Evolutionary conservation across 2,329 filamentous ascomycete species (phyloP).

Genomic region (Alternaria novae-zelandiae): DNA sequence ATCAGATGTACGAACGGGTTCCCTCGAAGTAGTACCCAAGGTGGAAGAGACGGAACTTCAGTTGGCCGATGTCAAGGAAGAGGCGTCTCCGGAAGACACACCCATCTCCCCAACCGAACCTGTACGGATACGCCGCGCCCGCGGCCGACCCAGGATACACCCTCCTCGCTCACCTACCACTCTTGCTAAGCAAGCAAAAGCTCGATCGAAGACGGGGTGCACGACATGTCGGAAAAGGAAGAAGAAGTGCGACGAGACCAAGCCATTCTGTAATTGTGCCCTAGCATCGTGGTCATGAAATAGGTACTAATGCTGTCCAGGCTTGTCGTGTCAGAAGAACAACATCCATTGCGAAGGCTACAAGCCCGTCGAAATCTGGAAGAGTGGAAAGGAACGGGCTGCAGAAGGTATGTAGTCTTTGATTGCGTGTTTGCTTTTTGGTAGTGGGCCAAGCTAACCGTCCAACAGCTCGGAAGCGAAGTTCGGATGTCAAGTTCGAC

Average conservation of each 20-base stretch:
- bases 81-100: conserved; percentile 38
- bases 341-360: conserved; percentile 91
- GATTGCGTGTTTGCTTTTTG: neutral
- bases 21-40: conserved; percentile 57
- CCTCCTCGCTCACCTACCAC: conserved; percentile 66
- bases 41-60: conserved; percentile 60
- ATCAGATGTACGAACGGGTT: conserved; percentile 30
- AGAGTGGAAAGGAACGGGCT: conserved; percentile 77
- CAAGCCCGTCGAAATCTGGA: conserved; percentile 85
- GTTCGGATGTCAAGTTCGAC: conserved; percentile 50
- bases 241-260: conserved; percentile 65
- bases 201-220: conserved; percentile 65
- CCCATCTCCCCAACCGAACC: conserved; percentile 45
- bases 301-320: conserved; percentile 53
- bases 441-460: conserved; percentile 20
- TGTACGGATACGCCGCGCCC: conserved; percentile 52
- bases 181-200: conserved; percentile 77
- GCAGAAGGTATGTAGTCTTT: conserved; percentile 61
- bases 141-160: conserved; percentile 84
- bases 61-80: conserved; percentile 47
- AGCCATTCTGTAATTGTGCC: conserved; percentile 49
- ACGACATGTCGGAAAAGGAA: conserved; percentile 66
- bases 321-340: conserved; percentile 91
- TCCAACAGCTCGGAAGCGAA: conserved; percentile 41
- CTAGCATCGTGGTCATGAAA: neutral